These are phyloP conservation scores for Rhodomyrtus psidioides DNA, from an alignment of 441 rosid species.

Conservation along the genomic window DNA sequence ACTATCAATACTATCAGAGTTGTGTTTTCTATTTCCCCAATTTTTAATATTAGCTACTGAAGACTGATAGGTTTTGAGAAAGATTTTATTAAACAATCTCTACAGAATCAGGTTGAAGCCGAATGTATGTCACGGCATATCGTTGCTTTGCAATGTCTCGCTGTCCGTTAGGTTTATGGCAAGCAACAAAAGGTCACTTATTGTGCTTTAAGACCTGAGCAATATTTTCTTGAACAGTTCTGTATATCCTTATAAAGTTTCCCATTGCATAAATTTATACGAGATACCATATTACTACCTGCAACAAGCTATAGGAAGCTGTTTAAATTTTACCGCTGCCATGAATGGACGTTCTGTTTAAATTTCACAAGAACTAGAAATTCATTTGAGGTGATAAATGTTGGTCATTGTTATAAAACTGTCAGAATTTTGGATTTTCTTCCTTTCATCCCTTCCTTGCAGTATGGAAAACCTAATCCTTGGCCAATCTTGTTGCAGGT, in stretches of 20 bases:
- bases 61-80: neutral
- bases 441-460: neutral
- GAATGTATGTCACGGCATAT: neutral
- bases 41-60: neutral
- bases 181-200: neutral
- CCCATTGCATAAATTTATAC: neutral
- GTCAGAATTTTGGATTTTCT: neutral
- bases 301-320: neutral
- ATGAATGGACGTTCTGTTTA: neutral
- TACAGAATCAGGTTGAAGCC: neutral
- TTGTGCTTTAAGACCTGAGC: neutral
- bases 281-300: neutral
- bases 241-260: neutral
- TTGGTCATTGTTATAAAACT: neutral
- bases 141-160: neutral
- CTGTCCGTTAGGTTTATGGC: neutral
- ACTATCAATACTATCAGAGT: neutral
- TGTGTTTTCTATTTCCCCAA: neutral
- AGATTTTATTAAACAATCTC: neutral
- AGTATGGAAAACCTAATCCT: neutral
- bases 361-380: neutral
- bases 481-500: conserved; percentile 23
- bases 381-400: neutral
- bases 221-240: neutral
- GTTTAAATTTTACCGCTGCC: neutral